Evolutionary conservation across 2,329 filamentous ascomycete genomes (phyloP), one percentile per base, ranked within the genome.

Genomic region (Arthrobotrys musiformis): DNA sequence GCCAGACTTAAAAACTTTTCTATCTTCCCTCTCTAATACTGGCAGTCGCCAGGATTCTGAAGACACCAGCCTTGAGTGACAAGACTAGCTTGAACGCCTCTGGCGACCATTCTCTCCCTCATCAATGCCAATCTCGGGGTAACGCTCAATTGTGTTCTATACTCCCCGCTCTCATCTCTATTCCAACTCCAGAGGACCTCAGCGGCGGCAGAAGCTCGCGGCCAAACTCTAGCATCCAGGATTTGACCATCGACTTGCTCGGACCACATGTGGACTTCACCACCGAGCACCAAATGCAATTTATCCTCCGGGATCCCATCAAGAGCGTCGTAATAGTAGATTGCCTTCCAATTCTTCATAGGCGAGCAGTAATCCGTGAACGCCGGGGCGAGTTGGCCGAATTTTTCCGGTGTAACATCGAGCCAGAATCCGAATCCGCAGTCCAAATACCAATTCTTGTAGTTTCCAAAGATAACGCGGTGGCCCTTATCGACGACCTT

Each of bases 321-420:
- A 2, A 90, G 85, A 0, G 93, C 93, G 82, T 97, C 90, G 83
- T 94, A 92, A 19, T 89, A 88, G 86, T 97, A 97, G 73, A 94
- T 76, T 28, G 92, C 86, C 5, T 89, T 88, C 93, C 93, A 97
- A 84, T 88, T 92, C 85, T 97, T 93, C 81, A 86, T 86, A 0
- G 93, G 93, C 0, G 86, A 85, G 84, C 93, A 97, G 87, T 93
- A 97, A 85, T 96, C 93, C 73, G 85, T 84, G 85, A 92, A 97
- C 0, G 92, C 92, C 82, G 87, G 93, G 83, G 85, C 88, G 0
- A 81, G 79, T 0, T 92, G 92, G 82, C 87, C 93, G 84, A 85
- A 88, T 0, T 81, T 79, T 0, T 83, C 83, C 19, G 87, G 89
- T 60, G 85, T 85, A 81, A 91, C 92, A 85, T 92, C 90, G 79